Percentiles rank a stretch among this genome's conserved stretches.
Evolutionary conservation across 116 monocot species (phyloP).

Genomic region (Zostera marina): DNA sequence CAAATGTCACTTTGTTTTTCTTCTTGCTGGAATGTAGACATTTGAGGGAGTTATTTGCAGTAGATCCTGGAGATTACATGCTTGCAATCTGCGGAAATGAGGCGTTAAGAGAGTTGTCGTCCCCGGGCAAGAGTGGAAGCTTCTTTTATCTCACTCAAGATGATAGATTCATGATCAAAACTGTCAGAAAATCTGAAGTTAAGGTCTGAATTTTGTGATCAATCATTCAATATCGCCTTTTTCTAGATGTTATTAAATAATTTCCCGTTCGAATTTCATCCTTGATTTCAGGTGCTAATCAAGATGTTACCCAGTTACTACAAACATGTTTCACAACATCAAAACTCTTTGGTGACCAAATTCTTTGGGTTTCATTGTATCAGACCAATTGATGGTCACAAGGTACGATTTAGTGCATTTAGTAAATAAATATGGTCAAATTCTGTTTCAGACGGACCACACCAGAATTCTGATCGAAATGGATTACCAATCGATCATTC

Average conservation of each 20-base stretch:
- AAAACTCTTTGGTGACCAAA: slow-evolving; percentile 66
- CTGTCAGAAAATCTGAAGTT: slow-evolving; percentile 92
- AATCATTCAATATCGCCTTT: too few species aligned
- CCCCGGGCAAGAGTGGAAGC: slow-evolving; percentile 96
- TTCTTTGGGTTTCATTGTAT: slow-evolving; percentile 94
- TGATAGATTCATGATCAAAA: slow-evolving; percentile 91
- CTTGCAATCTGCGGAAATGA: slow-evolving; percentile 91
- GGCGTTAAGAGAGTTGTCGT: slow-evolving; percentile 76
- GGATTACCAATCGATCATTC: too few species aligned
- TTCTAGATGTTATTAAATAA: too few species aligned
- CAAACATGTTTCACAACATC: slow-evolving; percentile 45
- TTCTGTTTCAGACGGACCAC: not conserved
- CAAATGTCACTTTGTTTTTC: too few species aligned
- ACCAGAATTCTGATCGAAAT: not conserved
- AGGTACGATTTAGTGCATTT: slow-evolving; percentile 7
- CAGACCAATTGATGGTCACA: slow-evolving; percentile 78
- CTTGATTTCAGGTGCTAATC: slow-evolving; percentile 30
- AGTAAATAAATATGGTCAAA: too few species aligned
- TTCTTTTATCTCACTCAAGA: slow-evolving; percentile 93
- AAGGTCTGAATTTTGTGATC: slow-evolving; percentile 15
- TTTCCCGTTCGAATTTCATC: too few species aligned
- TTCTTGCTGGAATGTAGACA: slow-evolving; percentile 9
- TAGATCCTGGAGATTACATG: slow-evolving; percentile 98
- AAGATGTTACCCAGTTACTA: slow-evolving; percentile 82
- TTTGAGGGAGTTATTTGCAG: slow-evolving; percentile 65